Evolutionary conservation across 768 basidiomycete genomes (phyloP), one percentile per base, ranked within the genome.

Genomic region (Tulasnella sp.): DNA sequence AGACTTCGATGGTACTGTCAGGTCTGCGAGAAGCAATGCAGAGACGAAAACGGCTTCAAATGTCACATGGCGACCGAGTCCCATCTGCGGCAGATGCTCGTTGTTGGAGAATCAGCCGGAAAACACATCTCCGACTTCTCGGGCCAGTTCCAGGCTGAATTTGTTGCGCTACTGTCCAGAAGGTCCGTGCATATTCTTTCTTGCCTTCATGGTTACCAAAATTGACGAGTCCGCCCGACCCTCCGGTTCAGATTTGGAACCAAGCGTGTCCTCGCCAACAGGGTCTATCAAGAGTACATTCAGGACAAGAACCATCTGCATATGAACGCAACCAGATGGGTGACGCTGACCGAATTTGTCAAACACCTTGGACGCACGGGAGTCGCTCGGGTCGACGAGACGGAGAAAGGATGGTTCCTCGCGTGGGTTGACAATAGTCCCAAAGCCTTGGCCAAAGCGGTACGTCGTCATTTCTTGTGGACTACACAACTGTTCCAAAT

Each of bases 21-120:
- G 84, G 93, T 98, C 76, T 98, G 97, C 86, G 83, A 98, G 85
- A 99, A 99, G 80, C 96, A 98, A 81, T 98, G 96, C 80, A 85
- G 95, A 79, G 92, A 98, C 80, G 97, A 98, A 83, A 99, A 99
- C 80, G 97, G 95, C 19, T 99, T 98, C 87, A 97, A 97, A 81
- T 95, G 94, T 80, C 95, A 98, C 79, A 86, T 89, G 17, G 86
- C 87, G 69, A 92, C 92, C 36, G 94, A 96, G 80, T 85, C 89
- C 0, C 97, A 99, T 81, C 83, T 98, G 40, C 88, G 97, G 2
- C 95, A 98, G 80, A 98, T 99, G 95, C 86, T 99, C 75, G 89
- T 96, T 62, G 94, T 98, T 66, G 97, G 96, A 42, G 95, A 98
- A 81, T 84, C 92, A 79, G 95, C 97, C 1, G 93, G 93, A 17